phyloP scores from a whole-genome alignment of 805 yeast genomes.

The Wickerhamomyces kurtzmanii region DNA sequence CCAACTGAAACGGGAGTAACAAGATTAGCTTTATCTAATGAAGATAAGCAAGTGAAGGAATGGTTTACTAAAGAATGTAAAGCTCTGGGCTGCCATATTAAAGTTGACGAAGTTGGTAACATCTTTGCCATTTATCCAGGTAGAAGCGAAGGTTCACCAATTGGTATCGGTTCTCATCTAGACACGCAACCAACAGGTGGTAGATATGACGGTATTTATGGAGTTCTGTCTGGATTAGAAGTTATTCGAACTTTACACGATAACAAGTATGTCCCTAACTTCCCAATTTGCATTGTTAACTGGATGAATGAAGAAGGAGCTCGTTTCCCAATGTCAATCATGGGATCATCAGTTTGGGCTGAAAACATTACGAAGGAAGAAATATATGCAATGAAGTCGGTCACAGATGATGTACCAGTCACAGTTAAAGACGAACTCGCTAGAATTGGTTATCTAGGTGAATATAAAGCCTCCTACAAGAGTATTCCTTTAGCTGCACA shows the following conservation, averaged over 20 bases:
- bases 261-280: slow-evolving; percentile 47
- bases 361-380: slow-evolving; percentile 35
- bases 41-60: slow-evolving; percentile 54
- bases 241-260: slow-evolving; percentile 57
- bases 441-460: slow-evolving; percentile 57
- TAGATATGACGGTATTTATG: slow-evolving; percentile 63
- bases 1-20: slow-evolving; percentile 59
- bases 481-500: slow-evolving; percentile 54
- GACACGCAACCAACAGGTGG: slow-evolving; percentile 80
- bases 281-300: slow-evolving; percentile 52
- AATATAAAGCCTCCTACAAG: slow-evolving; percentile 33
- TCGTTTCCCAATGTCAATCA: slow-evolving; percentile 57
- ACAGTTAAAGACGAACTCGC: slow-evolving; percentile 44
- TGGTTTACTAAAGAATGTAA: slow-evolving; percentile 51
- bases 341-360: slow-evolving; percentile 64
- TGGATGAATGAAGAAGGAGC: slow-evolving; percentile 84
- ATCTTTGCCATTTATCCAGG: slow-evolving; percentile 62
- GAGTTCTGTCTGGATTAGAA: slow-evolving; percentile 60
- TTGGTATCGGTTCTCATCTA: slow-evolving; percentile 64
- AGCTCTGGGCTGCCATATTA: slow-evolving; percentile 44
- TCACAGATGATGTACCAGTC: slow-evolving; percentile 38
- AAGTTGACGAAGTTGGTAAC: slow-evolving; percentile 58
- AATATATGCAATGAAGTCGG: slow-evolving; percentile 40
- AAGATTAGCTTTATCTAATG: slow-evolving; percentile 51
- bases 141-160: slow-evolving; percentile 36